Conservation (phyloP, 2,329 filamentous ascomycete genomes). For the Raffaelea deltoideospora region DNA sequence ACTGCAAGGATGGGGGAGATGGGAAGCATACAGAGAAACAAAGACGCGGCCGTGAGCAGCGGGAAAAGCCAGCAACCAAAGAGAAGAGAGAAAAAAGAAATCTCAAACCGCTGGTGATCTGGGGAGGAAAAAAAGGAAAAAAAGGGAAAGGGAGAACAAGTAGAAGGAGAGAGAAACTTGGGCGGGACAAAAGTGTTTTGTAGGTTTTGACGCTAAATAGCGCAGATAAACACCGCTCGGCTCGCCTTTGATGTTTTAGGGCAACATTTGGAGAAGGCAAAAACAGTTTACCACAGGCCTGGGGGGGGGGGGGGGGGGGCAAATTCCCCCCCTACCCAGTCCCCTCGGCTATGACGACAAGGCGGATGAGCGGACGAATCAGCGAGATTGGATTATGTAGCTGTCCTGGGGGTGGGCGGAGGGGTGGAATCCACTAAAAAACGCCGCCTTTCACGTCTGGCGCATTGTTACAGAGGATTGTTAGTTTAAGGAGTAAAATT, state of each 20-base stretch:
- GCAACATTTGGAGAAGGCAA: no score
- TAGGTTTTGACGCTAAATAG: constrained; percentile 10
- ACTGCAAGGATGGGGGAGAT: no score
- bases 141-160: constrained; percentile 5
- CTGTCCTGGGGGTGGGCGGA: constrained; percentile 2
- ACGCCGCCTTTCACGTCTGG: no score
- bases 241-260: no score
- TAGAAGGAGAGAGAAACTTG: constrained; percentile 5
- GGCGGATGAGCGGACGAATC: constrained; percentile 14
- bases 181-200: constrained; percentile 14
- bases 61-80: neutral
- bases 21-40: no score
- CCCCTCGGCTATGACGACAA: constrained; percentile 16
- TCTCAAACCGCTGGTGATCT: constrained; percentile 2
- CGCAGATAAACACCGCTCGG: constrained; percentile 7
- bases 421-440: no score
- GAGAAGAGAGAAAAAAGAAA: neutral
- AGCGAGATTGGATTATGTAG: constrained; percentile 13
- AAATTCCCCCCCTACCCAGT: constrained; percentile 1
- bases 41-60: neutral
- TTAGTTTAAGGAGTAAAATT: no score
- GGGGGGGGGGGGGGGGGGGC: no score
- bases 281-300: no score
- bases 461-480: no score
- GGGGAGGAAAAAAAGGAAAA: constrained; percentile 3